A percentile compares a stretch with the other conserved stretches of the same genome.
Conservation (phyloP, 352 stramenopile species). For the Blastocystis sp. region DNA sequence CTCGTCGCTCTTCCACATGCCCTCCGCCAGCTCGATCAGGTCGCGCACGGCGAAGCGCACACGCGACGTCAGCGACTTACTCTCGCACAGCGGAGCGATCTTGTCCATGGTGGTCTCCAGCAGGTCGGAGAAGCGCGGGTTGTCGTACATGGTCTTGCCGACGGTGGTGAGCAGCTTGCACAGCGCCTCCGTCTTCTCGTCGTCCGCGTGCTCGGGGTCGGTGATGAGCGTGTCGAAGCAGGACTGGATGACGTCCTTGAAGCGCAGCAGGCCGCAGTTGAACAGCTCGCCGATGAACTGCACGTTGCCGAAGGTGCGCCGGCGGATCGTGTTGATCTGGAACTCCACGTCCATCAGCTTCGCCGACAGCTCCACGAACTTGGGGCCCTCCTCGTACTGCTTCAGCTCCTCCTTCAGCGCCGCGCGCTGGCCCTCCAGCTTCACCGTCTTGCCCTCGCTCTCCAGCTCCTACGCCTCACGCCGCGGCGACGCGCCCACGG, state of each 20-base stretch:
- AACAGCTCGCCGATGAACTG: conserved; percentile 67
- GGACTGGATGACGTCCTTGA: conserved; percentile 31
- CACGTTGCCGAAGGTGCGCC: conserved; percentile 77
- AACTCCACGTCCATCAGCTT: conserved; percentile 79
- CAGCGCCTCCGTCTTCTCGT: conserved; percentile 91
- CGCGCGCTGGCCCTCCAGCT: conserved; percentile 81
- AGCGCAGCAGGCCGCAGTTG: conserved; percentile 58
- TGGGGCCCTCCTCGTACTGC: conserved; percentile 78
- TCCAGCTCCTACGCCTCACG: conserved; percentile 43
- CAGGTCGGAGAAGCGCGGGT: conserved; percentile 71
- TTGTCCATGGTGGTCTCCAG: conserved; percentile 77
- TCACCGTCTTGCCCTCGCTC: conserved; percentile 51
- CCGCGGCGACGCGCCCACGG: background rate
- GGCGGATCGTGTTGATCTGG: conserved; percentile 80
- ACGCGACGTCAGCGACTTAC: conserved; percentile 75
- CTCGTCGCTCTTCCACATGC: conserved; percentile 87
- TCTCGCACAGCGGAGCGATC: conserved; percentile 74
- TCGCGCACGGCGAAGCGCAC: conserved; percentile 92
- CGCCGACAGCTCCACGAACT: conserved; percentile 72
- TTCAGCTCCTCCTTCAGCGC: conserved; percentile 79
- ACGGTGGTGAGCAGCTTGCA: conserved; percentile 85
- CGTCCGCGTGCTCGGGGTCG: conserved; percentile 76
- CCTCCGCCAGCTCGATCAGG: conserved; percentile 85
- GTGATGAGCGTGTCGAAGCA: conserved; percentile 67
- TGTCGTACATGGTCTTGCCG: conserved; percentile 76